Conservation (phyloP, 306 rosid species). For the Ziziphus jujuba region DNA sequence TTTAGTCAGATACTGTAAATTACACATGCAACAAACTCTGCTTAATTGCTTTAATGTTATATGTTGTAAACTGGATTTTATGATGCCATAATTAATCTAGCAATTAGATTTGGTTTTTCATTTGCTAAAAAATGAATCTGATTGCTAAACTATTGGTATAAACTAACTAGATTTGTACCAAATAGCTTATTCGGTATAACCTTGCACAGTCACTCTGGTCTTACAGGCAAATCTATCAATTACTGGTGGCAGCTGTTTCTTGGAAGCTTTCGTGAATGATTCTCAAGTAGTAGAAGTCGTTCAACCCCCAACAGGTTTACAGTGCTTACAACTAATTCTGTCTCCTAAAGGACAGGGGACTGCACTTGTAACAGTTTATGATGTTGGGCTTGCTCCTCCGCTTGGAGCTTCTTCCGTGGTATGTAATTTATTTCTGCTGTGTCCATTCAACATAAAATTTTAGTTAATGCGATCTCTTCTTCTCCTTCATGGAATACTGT, state of each 20-base stretch:
- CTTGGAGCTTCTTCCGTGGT: conserved; percentile 71
- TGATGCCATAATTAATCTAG: no score
- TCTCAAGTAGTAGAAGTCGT: conserved; percentile 73
- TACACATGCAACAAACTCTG: no score
- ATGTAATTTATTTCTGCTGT: conserved; percentile 34
- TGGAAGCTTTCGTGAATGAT: conserved; percentile 76
- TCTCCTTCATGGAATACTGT: background rate
- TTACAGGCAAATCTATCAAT: conserved; percentile 69
- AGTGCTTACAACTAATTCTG: conserved; percentile 62
- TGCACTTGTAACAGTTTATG: conserved; percentile 69
- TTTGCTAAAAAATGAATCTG: no score
- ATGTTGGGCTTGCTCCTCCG: conserved; percentile 80
- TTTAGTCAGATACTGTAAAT: background rate
- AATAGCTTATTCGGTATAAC: background rate
- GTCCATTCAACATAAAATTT: background rate
- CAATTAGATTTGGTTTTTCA: no score
- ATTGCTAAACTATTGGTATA: no score
- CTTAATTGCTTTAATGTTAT: no score
- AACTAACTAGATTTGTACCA: no score
- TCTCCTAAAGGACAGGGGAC: conserved; percentile 81
- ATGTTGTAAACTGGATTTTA: no score
- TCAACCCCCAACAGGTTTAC: conserved; percentile 60
- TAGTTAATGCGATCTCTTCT: background rate
- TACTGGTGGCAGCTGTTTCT: conserved; percentile 92
- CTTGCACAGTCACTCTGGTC: background rate